A percentile compares a stretch with the other conserved stretches of the same genome.
phyloP scores from a whole-genome alignment of 2,329 filamentous ascomycete genomes.

The Lizonia empirigonia region DNA sequence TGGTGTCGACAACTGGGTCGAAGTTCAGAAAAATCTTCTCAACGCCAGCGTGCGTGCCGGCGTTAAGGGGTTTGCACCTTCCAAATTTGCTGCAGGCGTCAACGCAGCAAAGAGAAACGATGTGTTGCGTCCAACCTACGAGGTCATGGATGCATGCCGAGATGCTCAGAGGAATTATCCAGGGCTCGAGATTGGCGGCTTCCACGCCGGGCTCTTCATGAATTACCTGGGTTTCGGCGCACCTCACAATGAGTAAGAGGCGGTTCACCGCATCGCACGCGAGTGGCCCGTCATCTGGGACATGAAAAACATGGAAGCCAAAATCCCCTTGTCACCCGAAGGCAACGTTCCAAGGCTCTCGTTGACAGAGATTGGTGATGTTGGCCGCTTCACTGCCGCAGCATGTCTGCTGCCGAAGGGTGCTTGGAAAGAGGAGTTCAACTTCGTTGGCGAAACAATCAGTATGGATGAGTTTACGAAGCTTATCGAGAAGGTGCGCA shows the following conservation, averaged over 20 bases:
- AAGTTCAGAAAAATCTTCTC: conserved; percentile 54
- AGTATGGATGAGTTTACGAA: conserved; percentile 31
- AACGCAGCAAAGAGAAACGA: conserved; percentile 25
- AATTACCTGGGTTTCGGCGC: conserved; percentile 43
- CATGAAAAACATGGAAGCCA: conserved; percentile 26
- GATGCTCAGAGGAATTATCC: conserved; percentile 14
- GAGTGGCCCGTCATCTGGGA: conserved; percentile 21
- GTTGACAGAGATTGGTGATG: conserved; percentile 43
- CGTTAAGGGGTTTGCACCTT: conserved; percentile 60
- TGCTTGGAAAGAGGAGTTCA: conserved; percentile 35
- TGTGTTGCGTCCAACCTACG: conserved; percentile 26
- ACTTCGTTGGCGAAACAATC: conserved; percentile 42
- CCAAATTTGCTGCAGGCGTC: conserved; percentile 50
- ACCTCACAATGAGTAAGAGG: conserved; percentile 16
- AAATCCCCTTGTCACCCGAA: conserved; percentile 31
- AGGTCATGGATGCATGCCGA: conserved; percentile 34
- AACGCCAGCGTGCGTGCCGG: conserved; percentile 57
- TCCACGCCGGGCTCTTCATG: conserved; percentile 45
- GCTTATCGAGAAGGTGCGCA: conserved; percentile 28
- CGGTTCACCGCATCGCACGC: conserved; percentile 29
- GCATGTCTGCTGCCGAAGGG: conserved; percentile 36
- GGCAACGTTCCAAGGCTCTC: conserved; percentile 33
- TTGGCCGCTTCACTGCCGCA: conserved; percentile 41
- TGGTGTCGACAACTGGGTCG: conserved; percentile 26
- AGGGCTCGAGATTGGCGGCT: conserved; percentile 39